Base-by-base conservation (phyloP, 2,329 filamentous ascomycete genomes). In the Sporothrix pallida region DNA sequence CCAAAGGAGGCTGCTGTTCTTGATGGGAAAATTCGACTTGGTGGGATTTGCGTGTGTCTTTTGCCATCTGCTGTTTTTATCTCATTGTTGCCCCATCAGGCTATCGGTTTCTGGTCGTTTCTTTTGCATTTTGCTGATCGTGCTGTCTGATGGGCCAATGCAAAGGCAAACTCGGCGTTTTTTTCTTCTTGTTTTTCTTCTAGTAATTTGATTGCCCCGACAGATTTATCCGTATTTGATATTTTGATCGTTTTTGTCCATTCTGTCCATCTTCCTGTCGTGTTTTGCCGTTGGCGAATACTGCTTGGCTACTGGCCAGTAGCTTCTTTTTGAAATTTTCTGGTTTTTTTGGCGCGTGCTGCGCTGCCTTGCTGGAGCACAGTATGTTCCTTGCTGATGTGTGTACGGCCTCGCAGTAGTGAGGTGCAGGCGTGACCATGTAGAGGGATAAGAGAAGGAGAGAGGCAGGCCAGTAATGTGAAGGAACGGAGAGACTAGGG, bases 131-230 rank as follows among this genome's bases (percentile, higher is more conserved):
- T 44, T 46, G 12, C 10, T 20, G 60, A 46, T n/a, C 20, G 13
- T 17, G 13, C 56, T 37, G 13, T 60, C 9, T 60, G 56, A 37
- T 37, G 56, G 56, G 9, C 26, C 56, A 60, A 37, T 42, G 26
- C 56, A 60, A 60, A 60, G 26, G 56, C 56, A 60, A 37, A 60
- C 26, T 15, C 15, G 56, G 56, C 52, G 52, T 56, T 26, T 52
- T n/a, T 50, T 7, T 37, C 5, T 26, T 26, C n/a, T 50, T 52
- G 20, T 50, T 50, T 50, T 17, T 15, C 31, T 37, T 37, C 52
- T 26, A 60, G 8, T 60, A 42, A 9, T 60, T 60, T 60, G 56
- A 60, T 60, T 26, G 56, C 37, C 37, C 37, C 17, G 56, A 60
- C 8, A 15, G 48, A 37, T 37, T 37, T 37, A 5, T 37, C 31